phyloP scores from a whole-genome alignment of 768 basidiomycete genomes.

The Boletus edulis region DNA sequence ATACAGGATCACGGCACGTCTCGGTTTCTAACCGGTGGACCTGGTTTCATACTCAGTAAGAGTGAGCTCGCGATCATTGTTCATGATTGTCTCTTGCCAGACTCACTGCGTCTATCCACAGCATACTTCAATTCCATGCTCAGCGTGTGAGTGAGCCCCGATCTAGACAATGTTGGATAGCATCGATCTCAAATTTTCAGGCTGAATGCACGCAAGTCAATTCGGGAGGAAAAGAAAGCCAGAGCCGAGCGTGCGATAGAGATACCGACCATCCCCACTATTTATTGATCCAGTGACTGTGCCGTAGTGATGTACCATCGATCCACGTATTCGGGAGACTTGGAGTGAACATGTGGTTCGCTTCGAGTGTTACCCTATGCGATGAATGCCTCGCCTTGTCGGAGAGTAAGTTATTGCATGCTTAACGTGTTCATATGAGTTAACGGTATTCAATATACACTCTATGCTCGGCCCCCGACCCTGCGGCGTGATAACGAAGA shows the following conservation, averaged over 20 bases:
- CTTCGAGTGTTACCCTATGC: too few species aligned
- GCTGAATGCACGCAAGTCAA: constrained; percentile 15
- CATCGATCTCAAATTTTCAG: background rate
- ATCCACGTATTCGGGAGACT: too few species aligned
- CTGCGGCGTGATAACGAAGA: background rate
- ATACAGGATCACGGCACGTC: background rate
- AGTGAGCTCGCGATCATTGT: constrained; percentile 3
- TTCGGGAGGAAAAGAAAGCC: constrained; percentile 16
- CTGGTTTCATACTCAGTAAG: constrained; percentile 16
- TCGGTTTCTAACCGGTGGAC: constrained; percentile 6
- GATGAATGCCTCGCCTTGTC: too few species aligned
- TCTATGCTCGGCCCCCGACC: background rate
- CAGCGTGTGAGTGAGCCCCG: constrained; percentile 16
- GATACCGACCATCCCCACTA: constrained; percentile 19
- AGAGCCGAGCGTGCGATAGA: constrained; percentile 1
- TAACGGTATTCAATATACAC: too few species aligned
- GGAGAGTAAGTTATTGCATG: too few species aligned
- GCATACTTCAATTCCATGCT: constrained; percentile 27
- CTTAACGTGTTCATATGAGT: too few species aligned
- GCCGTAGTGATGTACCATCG: too few species aligned
- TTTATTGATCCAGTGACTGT: background rate
- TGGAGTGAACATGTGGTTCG: too few species aligned
- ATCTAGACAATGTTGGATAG: background rate
- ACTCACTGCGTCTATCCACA: background rate
- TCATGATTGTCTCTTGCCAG: background rate